Conservation (phyloP, 441 rosid species). For the Pelargonium australe region DNA sequence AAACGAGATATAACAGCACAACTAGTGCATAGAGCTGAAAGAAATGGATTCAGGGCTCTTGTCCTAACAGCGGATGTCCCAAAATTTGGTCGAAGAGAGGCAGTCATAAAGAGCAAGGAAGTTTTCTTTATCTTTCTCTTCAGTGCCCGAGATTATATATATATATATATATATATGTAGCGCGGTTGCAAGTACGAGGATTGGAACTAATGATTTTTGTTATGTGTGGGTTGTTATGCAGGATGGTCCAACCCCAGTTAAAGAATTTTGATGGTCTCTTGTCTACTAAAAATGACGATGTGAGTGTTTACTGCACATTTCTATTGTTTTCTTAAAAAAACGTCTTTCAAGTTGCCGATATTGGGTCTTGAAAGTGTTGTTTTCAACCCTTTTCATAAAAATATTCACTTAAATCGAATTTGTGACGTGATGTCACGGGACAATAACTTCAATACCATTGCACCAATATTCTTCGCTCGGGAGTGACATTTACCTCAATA, state of each 20-base stretch:
- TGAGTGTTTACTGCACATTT: background rate
- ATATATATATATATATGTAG: too few relatives aligned
- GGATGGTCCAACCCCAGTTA: slow-evolving; percentile 70
- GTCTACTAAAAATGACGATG: slow-evolving; percentile 47
- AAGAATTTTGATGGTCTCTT: slow-evolving; percentile 83
- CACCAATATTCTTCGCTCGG: too few relatives aligned
- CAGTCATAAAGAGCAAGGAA: background rate
- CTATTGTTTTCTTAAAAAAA: too few relatives aligned
- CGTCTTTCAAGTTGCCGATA: too few relatives aligned
- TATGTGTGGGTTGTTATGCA: slow-evolving; percentile 18
- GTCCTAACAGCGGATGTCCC: slow-evolving; percentile 96
- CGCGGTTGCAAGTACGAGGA: too few relatives aligned
- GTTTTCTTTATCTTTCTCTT: background rate
- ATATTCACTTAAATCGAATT: too few relatives aligned
- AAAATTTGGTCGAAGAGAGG: slow-evolving; percentile 91
- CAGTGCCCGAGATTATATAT: too few relatives aligned
- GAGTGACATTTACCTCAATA: background rate
- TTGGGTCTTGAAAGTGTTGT: too few relatives aligned
- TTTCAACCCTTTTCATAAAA: too few relatives aligned
- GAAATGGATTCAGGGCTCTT: slow-evolving; percentile 92
- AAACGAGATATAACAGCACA: slow-evolving; percentile 76
- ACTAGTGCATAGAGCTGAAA: slow-evolving; percentile 86
- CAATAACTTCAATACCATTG: too few relatives aligned
- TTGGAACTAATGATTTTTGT: too few relatives aligned
- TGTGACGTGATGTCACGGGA: too few relatives aligned